Conservation (phyloP, 2,329 filamentous ascomycete species). For the Botrytis squamosa region DNA sequence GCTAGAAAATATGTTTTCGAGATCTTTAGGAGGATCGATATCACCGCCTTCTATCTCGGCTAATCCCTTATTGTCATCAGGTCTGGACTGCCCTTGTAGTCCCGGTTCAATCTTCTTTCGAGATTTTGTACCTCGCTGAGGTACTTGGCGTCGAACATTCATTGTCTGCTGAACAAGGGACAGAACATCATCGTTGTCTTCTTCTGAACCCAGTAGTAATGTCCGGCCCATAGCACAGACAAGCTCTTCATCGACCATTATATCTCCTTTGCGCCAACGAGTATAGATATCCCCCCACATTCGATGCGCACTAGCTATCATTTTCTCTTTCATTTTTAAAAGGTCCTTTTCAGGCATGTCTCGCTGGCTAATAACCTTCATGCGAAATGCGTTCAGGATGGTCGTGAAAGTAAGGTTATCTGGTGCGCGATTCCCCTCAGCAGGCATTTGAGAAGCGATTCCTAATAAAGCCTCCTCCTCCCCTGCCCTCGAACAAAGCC, state of each 20-base stretch:
- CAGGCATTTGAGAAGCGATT: slow-evolving; percentile 70
- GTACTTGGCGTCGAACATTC: slow-evolving; percentile 59
- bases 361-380: slow-evolving; percentile 40
- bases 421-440: slow-evolving; percentile 59
- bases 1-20: neutral
- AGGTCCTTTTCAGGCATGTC: slow-evolving; percentile 35
- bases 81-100: slow-evolving; percentile 10
- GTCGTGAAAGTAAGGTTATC: slow-evolving; percentile 76
- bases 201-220: slow-evolving; percentile 62
- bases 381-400: slow-evolving; percentile 74
- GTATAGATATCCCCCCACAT: slow-evolving; percentile 79
- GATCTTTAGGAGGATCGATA: neutral
- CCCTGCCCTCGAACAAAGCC: slow-evolving; percentile 70
- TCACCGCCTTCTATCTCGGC: neutral
- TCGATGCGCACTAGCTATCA: slow-evolving; percentile 64
- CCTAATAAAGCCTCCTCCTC: slow-evolving; percentile 81
- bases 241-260: slow-evolving; percentile 75
- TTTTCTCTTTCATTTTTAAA: slow-evolving; percentile 42
- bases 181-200: slow-evolving; percentile 70
- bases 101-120: slow-evolving; percentile 12
- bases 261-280: slow-evolving; percentile 70
- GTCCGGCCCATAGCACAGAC: slow-evolving; percentile 79
- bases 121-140: slow-evolving; percentile 15
- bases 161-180: slow-evolving; percentile 79
- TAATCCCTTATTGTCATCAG: neutral